Percentiles rank a stretch among this genome's conserved stretches.
phyloP scores from a whole-genome alignment of 1,284 basidiomycete genomes.

The Porodaedalea pini region DNA sequence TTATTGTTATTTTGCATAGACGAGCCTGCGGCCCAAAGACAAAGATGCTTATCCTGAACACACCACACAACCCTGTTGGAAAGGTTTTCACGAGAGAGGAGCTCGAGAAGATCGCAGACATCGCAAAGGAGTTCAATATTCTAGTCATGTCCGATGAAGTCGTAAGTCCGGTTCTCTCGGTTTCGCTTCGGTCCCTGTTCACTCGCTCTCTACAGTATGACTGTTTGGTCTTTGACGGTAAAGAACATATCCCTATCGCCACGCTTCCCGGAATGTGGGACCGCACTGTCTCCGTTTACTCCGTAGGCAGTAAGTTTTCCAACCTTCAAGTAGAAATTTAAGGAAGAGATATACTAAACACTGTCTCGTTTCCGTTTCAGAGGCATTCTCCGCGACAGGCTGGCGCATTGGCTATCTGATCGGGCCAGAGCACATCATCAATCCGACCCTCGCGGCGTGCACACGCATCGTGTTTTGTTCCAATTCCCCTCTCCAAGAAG shows the following conservation, averaged over 20 bases:
- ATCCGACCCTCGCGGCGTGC: slow-evolving; percentile 83
- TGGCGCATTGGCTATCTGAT: slow-evolving; percentile 98
- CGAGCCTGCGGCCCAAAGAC: slow-evolving; percentile 81
- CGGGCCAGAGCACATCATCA: slow-evolving; percentile 80
- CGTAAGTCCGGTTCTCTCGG: slow-evolving; percentile 43
- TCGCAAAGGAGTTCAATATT: slow-evolving; percentile 91
- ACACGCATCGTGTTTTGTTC: slow-evolving; percentile 95
- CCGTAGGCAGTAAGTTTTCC: slow-evolving; percentile 64
- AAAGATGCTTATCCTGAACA: slow-evolving; percentile 93
- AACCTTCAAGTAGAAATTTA: too few species aligned
- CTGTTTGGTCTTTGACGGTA: slow-evolving; percentile 84
- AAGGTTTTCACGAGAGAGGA: slow-evolving; percentile 90
- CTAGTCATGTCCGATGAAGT: slow-evolving; percentile 97
- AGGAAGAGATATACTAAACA: too few species aligned
- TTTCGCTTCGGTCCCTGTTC: slow-evolving; percentile 6
- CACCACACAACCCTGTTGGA: slow-evolving; percentile 93
- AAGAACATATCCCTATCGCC: slow-evolving; percentile 89
- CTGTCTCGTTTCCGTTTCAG: slow-evolving; percentile 36
- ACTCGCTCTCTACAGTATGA: slow-evolving; percentile 66
- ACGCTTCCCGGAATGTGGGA: slow-evolving; percentile 98
- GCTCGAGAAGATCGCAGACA: slow-evolving; percentile 76
- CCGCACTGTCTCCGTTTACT: slow-evolving; percentile 79
- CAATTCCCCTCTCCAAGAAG: slow-evolving; percentile 91
- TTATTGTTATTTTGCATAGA: slow-evolving; percentile 34
- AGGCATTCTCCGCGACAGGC: slow-evolving; percentile 97